Conservation (phyloP, 2,329 filamentous ascomycete genomes). For the Nemania sp. region DNA sequence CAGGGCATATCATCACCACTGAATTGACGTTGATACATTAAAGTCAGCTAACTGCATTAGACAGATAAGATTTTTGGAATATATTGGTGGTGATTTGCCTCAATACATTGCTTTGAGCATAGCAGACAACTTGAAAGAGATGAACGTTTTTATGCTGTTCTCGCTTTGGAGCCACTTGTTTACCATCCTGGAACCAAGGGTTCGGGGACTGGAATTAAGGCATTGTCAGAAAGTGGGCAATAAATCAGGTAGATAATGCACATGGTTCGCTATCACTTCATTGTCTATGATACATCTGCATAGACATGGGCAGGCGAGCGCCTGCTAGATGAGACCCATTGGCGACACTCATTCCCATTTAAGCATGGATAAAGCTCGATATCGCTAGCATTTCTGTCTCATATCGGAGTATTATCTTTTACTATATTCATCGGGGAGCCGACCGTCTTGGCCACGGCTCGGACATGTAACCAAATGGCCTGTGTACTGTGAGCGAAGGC, state of each 20-base stretch:
- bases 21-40: not conserved
- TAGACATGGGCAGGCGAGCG: not conserved
- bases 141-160: no score
- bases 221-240: no score
- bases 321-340: not conserved
- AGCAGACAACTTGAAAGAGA: no score
- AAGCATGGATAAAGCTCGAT: no score
- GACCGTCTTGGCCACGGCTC: slow-evolving; percentile 40
- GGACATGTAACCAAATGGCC: slow-evolving; percentile 38
- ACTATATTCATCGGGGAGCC: slow-evolving; percentile 31
- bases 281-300: not conserved
- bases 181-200: no score
- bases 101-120: not conserved
- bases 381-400: not conserved
- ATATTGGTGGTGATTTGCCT: not conserved
- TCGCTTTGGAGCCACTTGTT: no score
- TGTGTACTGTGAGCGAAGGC: slow-evolving; percentile 22
- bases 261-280: no score
- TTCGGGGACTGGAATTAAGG: no score
- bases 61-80: no score
- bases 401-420: not conserved
- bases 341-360: not conserved
- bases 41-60: no score
- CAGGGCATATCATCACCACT: not conserved
- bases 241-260: no score